These are phyloP conservation scores for Phytophthora megakarya DNA, from an alignment of 352 stramenopile species.

Conservation along the genomic window DNA sequence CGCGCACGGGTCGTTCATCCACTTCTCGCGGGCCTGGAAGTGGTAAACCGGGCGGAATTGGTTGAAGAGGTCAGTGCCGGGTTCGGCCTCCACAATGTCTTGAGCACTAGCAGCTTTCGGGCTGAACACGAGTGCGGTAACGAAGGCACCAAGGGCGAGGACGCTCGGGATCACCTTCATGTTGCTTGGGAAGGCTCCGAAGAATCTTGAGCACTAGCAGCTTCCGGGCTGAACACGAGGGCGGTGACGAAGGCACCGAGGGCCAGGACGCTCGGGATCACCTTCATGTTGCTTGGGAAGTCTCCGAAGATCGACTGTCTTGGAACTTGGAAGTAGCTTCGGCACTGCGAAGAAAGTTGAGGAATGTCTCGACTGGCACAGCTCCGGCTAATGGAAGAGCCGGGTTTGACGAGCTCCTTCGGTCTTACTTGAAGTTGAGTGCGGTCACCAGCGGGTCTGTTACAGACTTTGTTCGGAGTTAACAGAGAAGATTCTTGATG, in stretches of 20 bases:
- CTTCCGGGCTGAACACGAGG: conserved; percentile 18
- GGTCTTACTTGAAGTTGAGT: conserved; percentile 14
- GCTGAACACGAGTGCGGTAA: conserved; percentile 21
- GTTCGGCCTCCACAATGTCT: conserved; percentile 35
- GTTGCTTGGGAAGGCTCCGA: conserved; percentile 13
- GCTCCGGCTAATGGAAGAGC: conserved; percentile 5
- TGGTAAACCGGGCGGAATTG: conserved; percentile 70
- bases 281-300: conserved; percentile 21
- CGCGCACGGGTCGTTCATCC: conserved; percentile 85
- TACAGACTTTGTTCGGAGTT: conserved; percentile 12
- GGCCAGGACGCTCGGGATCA: conserved; percentile 21
- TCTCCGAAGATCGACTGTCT: conserved; percentile 4
- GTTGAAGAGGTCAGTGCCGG: conserved; percentile 44
- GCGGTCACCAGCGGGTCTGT: too few relatives aligned
- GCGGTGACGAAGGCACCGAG: conserved; percentile 20
- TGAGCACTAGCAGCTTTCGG: conserved; percentile 21
- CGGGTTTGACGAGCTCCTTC: not conserved
- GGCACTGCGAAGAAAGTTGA: conserved; percentile 20
- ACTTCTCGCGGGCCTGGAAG: conserved; percentile 68
- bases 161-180: conserved; percentile 33
- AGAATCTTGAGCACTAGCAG: conserved; percentile 14
- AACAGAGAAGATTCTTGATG: conserved; percentile 8
- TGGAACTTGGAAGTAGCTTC: conserved; percentile 20
- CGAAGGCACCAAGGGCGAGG: conserved; percentile 21
- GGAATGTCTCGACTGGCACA: conserved; percentile 8